These are phyloP conservation scores for Phtheirospermum japonicum DNA, from an alignment of 257 asterid species.

Conservation along the genomic window DNA sequence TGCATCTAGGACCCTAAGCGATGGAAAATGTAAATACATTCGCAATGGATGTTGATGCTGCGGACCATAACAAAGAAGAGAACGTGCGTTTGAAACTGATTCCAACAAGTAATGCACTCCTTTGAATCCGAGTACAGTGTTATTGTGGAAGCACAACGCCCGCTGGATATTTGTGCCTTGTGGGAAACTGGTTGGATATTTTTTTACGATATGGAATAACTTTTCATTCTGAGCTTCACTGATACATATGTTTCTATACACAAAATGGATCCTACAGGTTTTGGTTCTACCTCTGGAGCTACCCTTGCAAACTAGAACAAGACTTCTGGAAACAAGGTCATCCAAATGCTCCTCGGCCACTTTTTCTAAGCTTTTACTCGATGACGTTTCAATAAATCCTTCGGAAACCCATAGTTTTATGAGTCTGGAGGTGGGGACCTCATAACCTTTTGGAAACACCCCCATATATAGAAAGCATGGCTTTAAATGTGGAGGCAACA, in stretches of 20 bases:
- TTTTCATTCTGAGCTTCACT: neutral
- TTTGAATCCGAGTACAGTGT: too few species aligned
- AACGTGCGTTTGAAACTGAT: neutral
- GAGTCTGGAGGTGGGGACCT: neutral
- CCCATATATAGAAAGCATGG: too few species aligned
- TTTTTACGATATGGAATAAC: too few species aligned
- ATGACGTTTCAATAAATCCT: neutral
- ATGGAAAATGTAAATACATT: too few species aligned
- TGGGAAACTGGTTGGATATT: neutral
- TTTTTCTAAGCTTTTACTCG: neutral
- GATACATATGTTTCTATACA: too few species aligned
- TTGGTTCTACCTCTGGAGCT: too few species aligned
- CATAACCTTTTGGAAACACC: constrained; percentile 19
- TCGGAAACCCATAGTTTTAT: neutral
- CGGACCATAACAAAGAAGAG: too few species aligned
- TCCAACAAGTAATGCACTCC: neutral
- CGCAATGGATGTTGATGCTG: too few species aligned
- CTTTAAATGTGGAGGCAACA: constrained; percentile 22
- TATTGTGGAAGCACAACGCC: neutral
- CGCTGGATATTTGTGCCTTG: neutral
- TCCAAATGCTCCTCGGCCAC: too few species aligned
- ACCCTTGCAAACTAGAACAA: too few species aligned
- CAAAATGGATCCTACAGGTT: too few species aligned
- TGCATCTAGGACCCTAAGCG: neutral
- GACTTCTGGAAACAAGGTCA: too few species aligned